Evolutionary conservation across 352 stramenopile genomes (phyloP).

Genomic region (Globisporangium ultimum): DNA sequence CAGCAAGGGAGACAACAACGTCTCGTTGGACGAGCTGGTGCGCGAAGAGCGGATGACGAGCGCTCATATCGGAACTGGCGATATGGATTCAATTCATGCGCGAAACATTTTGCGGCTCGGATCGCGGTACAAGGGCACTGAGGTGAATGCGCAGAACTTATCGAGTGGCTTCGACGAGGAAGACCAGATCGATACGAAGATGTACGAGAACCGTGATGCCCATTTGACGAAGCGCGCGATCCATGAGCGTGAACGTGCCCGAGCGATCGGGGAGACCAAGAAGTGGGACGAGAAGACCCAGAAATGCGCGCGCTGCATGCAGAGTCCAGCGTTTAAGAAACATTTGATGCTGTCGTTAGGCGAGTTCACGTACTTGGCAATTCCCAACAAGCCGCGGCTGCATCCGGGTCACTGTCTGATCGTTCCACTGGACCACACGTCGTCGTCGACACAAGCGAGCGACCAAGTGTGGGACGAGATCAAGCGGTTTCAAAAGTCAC

Average conservation of each 20-base stretch:
- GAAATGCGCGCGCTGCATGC: conserved; percentile 68
- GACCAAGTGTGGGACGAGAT: conserved; percentile 69
- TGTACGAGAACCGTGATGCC: conserved; percentile 43
- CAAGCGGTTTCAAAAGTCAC: conserved; percentile 54
- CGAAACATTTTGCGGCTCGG: conserved; percentile 76
- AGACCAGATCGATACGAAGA: conserved; percentile 65
- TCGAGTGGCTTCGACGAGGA: conserved; percentile 84
- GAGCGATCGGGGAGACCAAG: conserved; percentile 57
- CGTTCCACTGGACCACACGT: conserved; percentile 66
- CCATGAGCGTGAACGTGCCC: conserved; percentile 44
- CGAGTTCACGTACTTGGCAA: conserved; percentile 67
- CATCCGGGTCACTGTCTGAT: conserved; percentile 73
- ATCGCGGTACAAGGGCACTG: conserved; percentile 65
- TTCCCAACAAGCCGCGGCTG: conserved; percentile 53
- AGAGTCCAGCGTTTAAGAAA: conserved; percentile 74
- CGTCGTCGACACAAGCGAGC: conserved; percentile 50
- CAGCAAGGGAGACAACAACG: conserved; percentile 12
- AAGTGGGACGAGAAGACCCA: conserved; percentile 63
- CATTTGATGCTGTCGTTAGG: conserved; percentile 78
- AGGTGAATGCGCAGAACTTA: conserved; percentile 56
- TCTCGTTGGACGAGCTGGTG: conserved; percentile 74
- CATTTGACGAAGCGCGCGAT: conserved; percentile 60
- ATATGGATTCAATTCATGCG: conserved; percentile 69
- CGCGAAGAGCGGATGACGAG: conserved; percentile 68
- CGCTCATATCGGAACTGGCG: conserved; percentile 27